Evolutionary conservation across 768 basidiomycete species (phyloP).

Genomic region (Sutorius australiensis): DNA sequence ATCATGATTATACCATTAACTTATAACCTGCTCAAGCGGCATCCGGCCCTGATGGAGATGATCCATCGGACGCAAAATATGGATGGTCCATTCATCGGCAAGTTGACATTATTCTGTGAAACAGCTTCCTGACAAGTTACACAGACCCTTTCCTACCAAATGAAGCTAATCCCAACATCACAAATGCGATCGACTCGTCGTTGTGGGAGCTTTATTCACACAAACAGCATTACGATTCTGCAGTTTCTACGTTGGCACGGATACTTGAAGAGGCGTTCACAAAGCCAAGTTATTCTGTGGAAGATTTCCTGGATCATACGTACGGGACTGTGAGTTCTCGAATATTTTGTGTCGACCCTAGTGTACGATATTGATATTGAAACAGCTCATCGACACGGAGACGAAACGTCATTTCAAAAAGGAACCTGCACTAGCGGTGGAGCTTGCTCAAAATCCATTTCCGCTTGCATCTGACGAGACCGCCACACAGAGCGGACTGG

Average conservation of each 20-base stretch:
- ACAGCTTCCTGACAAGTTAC: slow-evolving; percentile 1
- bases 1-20: slow-evolving; percentile 90
- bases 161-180: slow-evolving; percentile 71
- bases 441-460: slow-evolving; percentile 32
- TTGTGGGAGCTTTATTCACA: slow-evolving; percentile 90
- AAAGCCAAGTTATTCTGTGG: slow-evolving; percentile 86
- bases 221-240: slow-evolving; percentile 76
- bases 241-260: slow-evolving; percentile 81
- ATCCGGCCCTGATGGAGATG: slow-evolving; percentile 90
- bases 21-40: slow-evolving; percentile 90
- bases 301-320: slow-evolving; percentile 95
- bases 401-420: slow-evolving; percentile 73
- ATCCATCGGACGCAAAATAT: slow-evolving; percentile 64
- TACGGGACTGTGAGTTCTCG: slow-evolving; percentile 64
- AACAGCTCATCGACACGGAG: slow-evolving; percentile 85
- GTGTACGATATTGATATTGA: neutral
- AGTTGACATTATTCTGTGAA: slow-evolving; percentile 1
- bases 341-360: neutral
- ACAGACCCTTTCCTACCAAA: slow-evolving; percentile 65
- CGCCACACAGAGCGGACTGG: slow-evolving; percentile 8
- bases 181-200: slow-evolving; percentile 80
- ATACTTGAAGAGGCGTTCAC: slow-evolving; percentile 91
- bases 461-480: slow-evolving; percentile 26
- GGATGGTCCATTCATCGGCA: slow-evolving; percentile 35
- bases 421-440: slow-evolving; percentile 60